Conservation (phyloP, 2,329 filamentous ascomycete species). For the Alternaria sp. region DNA sequence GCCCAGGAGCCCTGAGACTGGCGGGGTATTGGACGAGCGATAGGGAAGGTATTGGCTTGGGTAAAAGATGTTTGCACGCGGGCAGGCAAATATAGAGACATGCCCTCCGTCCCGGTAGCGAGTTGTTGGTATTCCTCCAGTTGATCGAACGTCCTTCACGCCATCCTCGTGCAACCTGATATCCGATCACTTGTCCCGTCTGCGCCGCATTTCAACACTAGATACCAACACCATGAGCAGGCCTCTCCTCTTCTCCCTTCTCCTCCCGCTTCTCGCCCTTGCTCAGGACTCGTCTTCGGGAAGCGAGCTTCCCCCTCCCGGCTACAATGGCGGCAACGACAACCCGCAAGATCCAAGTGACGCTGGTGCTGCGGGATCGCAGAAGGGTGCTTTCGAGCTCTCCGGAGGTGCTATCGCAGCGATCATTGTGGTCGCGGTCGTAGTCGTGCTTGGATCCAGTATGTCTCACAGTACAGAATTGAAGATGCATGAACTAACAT, state of each 20-base stretch:
- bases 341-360: conserved; percentile 46
- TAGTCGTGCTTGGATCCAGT: conserved; percentile 71
- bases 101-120: conserved; percentile 34
- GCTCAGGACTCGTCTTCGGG: conserved; percentile 35
- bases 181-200: conserved; percentile 24
- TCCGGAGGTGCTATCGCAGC: conserved; percentile 75
- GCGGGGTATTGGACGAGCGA: conserved; percentile 35
- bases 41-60: conserved; percentile 32
- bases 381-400: conserved; percentile 67
- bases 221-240: conserved; percentile 36
- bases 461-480: conserved; percentile 42
- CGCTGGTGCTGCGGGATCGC: conserved; percentile 72
- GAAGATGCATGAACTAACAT: conserved; percentile 19
- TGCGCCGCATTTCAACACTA: conserved; percentile 21
- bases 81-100: conserved; percentile 48
- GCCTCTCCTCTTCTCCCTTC: conserved; percentile 33
- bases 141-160: conserved; percentile 42
- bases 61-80: conserved; percentile 28
- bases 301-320: conserved; percentile 34
- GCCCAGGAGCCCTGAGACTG: conserved; percentile 29
- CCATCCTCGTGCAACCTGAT: conserved; percentile 41
- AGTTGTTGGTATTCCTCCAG: conserved; percentile 34
- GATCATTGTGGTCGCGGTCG: conserved; percentile 76
- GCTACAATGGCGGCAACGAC: conserved; percentile 50
- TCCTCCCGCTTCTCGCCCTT: conserved; percentile 40